Evolutionary conservation across 345 rosid species (phyloP), one percentile per base, ranked within the genome.

Genomic region (Corchorus olitorius): DNA sequence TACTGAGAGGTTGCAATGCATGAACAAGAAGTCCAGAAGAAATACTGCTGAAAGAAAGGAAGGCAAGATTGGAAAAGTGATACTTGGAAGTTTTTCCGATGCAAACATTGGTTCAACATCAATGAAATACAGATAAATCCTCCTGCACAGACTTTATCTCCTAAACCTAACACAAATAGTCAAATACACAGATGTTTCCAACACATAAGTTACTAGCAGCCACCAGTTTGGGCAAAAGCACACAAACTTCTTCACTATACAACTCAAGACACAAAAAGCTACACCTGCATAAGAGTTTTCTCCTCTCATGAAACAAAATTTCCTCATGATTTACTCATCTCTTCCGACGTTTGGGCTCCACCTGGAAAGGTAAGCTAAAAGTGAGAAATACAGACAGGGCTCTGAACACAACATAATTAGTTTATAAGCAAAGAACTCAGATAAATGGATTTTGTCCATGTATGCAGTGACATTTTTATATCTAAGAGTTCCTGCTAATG

Each of bases 281-380:
- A 72, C 74, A 78, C 56, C 76, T 65, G 69, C 80, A 69, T 37
- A 64, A 8, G 19, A 71, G 72, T 67, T 13, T 16, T 33, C 59
- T 12, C 72, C 50, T 67, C 77, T 70, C 70, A 20, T 65, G 74
- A 75, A 49, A 56, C 70, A 46, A 35, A 60, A 76, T 49, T 48
- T 48, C 75, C 82, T 65, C 56, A 9, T 22, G 20, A 41, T 46
- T 52, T 65, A 46, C 65, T 83, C 80, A 90, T 80, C 91, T 83
- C 86, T 89, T 91, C 75, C 85, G 85, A 1, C 94, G 88, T 87
- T 89, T 91, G 66, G 88, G 34, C 15, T 90, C 92, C 79, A 88
- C 87, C 92, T 90, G 91, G 34, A 74, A 79, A 75, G 15, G 27
- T 46, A 10, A 10, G 3, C 50, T 39, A 48, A 65, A 46, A 52